phyloP scores from a whole-genome alignment of 306 rosid species.

The Inga oerstediana region DNA sequence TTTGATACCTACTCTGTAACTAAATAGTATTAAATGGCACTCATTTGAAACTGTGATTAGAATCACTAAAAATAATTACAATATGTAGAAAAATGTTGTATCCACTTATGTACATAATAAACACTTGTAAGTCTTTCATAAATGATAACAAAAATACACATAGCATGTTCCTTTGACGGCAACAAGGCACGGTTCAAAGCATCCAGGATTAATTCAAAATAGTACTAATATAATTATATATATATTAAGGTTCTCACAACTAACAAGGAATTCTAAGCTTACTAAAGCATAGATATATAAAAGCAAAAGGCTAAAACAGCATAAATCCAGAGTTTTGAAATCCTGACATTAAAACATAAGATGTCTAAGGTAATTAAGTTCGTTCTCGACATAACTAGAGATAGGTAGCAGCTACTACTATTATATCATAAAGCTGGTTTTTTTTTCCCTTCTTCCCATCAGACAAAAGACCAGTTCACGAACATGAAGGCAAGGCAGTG shows the following conservation, averaged over 20 bases:
- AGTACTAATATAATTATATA: background rate
- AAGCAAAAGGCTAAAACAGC: background rate
- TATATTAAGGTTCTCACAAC: background rate
- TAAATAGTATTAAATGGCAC: background rate
- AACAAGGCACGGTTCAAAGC: background rate
- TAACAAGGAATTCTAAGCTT: background rate
- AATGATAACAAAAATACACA: no score
- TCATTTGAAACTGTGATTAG: no score
- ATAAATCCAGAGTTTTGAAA: conserved; percentile 20
- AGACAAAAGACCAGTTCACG: conserved; percentile 91
- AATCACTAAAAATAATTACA: no score
- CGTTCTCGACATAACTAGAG: conserved; percentile 42
- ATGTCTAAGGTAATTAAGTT: conserved; percentile 35
- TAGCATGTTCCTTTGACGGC: background rate
- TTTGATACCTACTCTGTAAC: background rate
- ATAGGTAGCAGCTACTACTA: background rate
- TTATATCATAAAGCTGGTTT: background rate
- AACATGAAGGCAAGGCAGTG: conserved; percentile 97
- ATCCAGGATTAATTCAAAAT: background rate
- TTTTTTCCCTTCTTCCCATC: conserved; percentile 17
- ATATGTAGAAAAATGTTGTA: no score
- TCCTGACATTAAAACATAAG: conserved; percentile 49
- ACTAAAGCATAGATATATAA: background rate
- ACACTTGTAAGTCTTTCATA: no score
- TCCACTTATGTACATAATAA: no score